phyloP scores from a whole-genome alignment of 495 filamentous ascomycete genomes.

The Penicillium arizonense region DNA sequence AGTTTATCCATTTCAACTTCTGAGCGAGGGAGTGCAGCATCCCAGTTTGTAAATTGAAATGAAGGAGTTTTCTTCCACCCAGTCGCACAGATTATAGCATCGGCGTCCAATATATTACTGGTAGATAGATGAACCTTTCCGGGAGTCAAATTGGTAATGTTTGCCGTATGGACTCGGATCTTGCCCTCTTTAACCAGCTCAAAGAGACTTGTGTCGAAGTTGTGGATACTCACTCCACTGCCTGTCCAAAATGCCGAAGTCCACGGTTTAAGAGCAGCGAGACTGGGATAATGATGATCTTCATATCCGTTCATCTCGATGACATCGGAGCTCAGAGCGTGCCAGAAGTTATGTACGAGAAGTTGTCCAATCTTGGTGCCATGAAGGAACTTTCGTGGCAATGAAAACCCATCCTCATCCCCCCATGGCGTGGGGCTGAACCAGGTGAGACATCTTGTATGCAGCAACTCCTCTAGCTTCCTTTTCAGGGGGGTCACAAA shows the following conservation, averaged over 20 bases:
- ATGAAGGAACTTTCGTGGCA: background rate
- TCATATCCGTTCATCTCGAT: slow-evolving; percentile 49
- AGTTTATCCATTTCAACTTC: background rate
- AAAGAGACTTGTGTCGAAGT: slow-evolving; percentile 57
- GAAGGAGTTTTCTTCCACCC: slow-evolving; percentile 50
- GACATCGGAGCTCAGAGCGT: slow-evolving; percentile 45
- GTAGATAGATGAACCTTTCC: slow-evolving; percentile 47
- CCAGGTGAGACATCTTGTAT: slow-evolving; percentile 4
- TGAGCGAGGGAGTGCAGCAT: background rate
- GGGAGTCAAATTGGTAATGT: slow-evolving; percentile 43
- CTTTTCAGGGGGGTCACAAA: slow-evolving; percentile 1
- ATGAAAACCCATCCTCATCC: slow-evolving; percentile 3
- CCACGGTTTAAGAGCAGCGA: slow-evolving; percentile 20
- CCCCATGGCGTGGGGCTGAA: slow-evolving; percentile 9
- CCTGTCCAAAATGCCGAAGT: slow-evolving; percentile 52
- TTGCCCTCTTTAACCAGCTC: slow-evolving; percentile 50
- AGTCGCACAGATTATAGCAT: slow-evolving; percentile 57
- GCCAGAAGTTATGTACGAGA: slow-evolving; percentile 51
- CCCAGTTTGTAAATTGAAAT: background rate
- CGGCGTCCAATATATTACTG: slow-evolving; percentile 49
- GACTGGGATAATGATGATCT: slow-evolving; percentile 44
- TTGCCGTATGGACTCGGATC: slow-evolving; percentile 55
- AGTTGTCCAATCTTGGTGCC: slow-evolving; percentile 1
- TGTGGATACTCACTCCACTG: slow-evolving; percentile 53
- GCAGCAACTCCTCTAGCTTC: slow-evolving; percentile 4